phyloP scores from a whole-genome alignment of 306 rosid genomes.

The Fagus crenata region DNA sequence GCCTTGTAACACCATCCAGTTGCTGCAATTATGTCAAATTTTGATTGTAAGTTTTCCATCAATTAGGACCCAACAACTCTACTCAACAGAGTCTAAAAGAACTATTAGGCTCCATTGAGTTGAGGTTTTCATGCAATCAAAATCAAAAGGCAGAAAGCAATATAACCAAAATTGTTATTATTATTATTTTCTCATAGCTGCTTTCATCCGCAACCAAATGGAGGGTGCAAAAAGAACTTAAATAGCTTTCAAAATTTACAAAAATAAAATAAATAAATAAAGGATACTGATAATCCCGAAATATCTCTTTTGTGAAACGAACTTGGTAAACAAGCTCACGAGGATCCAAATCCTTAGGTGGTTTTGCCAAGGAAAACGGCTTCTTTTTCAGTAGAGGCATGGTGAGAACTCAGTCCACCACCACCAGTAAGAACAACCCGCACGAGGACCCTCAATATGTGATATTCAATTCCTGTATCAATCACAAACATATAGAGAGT shows the following conservation, averaged over 20 bases:
- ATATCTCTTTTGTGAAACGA: conserved; percentile 85
- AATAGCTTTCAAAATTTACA: neutral
- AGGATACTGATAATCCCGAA: conserved; percentile 87
- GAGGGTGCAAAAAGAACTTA: neutral
- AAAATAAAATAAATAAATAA: neutral
- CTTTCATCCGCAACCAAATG: neutral
- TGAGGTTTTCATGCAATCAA: neutral
- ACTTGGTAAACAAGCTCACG: conserved; percentile 73
- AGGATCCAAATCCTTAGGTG: conserved; percentile 67
- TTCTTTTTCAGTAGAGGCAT: conserved; percentile 88
- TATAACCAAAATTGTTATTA: neutral
- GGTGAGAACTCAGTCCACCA: conserved; percentile 18
- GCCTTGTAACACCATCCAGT: neutral
- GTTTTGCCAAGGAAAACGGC: conserved; percentile 62
- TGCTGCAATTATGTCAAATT: neutral
- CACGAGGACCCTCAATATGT: neutral
- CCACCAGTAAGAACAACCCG: neutral
- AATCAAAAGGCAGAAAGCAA: neutral
- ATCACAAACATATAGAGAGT: conserved; percentile 27
- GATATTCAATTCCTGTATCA: conserved; percentile 31
- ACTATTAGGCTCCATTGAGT: neutral
- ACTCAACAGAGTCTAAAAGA: conserved; percentile 5
- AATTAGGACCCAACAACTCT: conserved; percentile 15
- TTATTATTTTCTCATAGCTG: neutral
- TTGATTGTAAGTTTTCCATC: conserved; percentile 11